Evolutionary conservation across 176 grass and related monocot genomes (phyloP), one percentile per base, ranked within the genome.

Genomic region (Oryza australiensis): DNA sequence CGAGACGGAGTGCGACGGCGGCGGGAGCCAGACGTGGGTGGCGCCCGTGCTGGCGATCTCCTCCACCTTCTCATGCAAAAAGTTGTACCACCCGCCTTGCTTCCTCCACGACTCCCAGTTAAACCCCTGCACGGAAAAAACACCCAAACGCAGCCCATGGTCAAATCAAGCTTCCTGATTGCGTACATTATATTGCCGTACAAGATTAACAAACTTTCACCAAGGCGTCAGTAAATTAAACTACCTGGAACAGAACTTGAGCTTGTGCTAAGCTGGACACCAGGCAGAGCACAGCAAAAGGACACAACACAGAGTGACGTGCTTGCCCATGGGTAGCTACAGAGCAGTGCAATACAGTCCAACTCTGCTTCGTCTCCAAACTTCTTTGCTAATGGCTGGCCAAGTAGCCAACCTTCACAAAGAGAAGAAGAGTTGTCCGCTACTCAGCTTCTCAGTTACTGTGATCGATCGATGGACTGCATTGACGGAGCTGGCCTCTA

Each of bases 1-100:
- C 24, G 78, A 30, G 48, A 90, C 88, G 18, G 88, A 87, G 65
- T 86, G 80, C 8, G 84, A 84, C 18, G 88, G 84, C 34, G 84
- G 88, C 34, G 84, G 88, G 4, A 90, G 84, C 79, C 88, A 90
- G 23, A 90, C 88, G 53, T 90, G 88, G 3, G 88, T 86, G 70
- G 14, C 70, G 13, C 42, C 70, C 5, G 70, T 48, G 41, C 24
- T 28, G 70, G 70, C 70, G 70, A 72, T 72, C 2, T 72, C 70
- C 1, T 29, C 70, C 26, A 72, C 70, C 26, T 48, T 14, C 40
- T 24, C 70, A 1, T 18, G 40, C 41, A 72, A 8, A 18, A 48
- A 72, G 24, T 48, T 48, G 70, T 72, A 72, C 70, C 42, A 48
- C 7, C 70, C 41, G 7, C 41, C 70, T 28, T 48, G 70, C 24